These are phyloP conservation scores for Calonectria naviculata DNA, from an alignment of 2,329 filamentous ascomycete species.

Conservation along the genomic window DNA sequence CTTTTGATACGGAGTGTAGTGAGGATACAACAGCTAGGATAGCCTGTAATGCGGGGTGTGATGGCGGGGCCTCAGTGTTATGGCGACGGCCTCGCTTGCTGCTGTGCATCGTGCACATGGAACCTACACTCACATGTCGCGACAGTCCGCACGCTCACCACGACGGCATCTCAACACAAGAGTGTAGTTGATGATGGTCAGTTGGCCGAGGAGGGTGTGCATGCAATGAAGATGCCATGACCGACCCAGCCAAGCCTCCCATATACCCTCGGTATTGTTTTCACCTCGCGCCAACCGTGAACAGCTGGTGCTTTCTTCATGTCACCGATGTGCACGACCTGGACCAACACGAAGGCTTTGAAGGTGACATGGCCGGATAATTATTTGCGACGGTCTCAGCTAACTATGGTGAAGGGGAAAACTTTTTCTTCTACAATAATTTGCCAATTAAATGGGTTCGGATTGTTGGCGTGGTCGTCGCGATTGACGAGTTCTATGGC, in stretches of 20 bases:
- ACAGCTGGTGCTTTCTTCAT: conserved; percentile 68
- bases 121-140: conserved; percentile 1
- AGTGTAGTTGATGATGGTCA: conserved; percentile 24
- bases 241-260: conserved; percentile 45
- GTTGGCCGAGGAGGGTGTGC: conserved; percentile 1
- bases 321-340: conserved; percentile 62
- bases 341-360: conserved; percentile 59
- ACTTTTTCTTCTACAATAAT: conserved; percentile 75
- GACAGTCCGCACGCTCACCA: not conserved
- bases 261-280: conserved; percentile 74
- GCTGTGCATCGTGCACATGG: not conserved
- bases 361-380: conserved; percentile 62
- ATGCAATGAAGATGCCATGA: conserved; percentile 61
- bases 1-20: too few species aligned
- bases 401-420: conserved; percentile 52
- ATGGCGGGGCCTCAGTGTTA: not conserved
- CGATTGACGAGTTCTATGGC: conserved; percentile 61
- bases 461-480: conserved; percentile 76
- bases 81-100: not conserved
- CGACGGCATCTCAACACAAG: not conserved
- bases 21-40: not conserved
- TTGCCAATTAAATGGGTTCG: conserved; percentile 83
- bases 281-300: conserved; percentile 69
- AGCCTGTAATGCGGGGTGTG: not conserved
- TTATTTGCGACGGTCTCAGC: not conserved